Evolutionary conservation across 1,284 basidiomycete genomes (phyloP).

Genomic region (Porodaedalea pini): DNA sequence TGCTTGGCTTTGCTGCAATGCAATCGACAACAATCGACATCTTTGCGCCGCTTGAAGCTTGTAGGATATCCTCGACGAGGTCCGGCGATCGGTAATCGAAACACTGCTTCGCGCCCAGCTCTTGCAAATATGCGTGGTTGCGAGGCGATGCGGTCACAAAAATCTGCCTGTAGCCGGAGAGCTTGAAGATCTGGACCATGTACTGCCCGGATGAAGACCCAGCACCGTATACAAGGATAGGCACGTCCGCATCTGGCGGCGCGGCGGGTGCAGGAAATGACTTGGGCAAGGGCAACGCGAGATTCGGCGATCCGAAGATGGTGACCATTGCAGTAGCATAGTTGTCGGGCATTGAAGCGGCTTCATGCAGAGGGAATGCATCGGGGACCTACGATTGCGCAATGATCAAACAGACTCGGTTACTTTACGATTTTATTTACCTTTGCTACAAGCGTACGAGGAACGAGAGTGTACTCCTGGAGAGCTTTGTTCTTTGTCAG

Average conservation of each 20-base stretch:
- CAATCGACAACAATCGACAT: conserved; percentile 41
- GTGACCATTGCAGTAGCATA: conserved; percentile 47
- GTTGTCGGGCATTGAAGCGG: conserved; percentile 50
- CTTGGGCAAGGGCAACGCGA: conserved; percentile 39
- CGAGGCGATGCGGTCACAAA: conserved; percentile 48
- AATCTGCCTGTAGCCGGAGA: conserved; percentile 50
- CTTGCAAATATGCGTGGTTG: conserved; percentile 44
- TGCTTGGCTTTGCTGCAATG: conserved; percentile 37
- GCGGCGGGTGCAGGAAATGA: conserved; percentile 35
- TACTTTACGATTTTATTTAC: conserved; percentile 26
- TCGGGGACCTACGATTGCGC: conserved; percentile 36
- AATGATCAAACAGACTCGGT: background rate
- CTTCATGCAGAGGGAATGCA: conserved; percentile 36
- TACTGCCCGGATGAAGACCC: conserved; percentile 55
- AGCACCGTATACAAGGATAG: conserved; percentile 54
- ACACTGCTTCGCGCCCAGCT: conserved; percentile 44
- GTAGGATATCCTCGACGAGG: conserved; percentile 38
- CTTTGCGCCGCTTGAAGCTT: conserved; percentile 37
- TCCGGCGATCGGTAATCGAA: conserved; percentile 50
- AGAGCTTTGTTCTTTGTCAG: conserved; percentile 34
- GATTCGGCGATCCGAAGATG: conserved; percentile 37
- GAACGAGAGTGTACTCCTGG: conserved; percentile 42
- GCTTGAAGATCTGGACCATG: conserved; percentile 49
- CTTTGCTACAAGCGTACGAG: conserved; percentile 38
- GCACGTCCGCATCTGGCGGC: conserved; percentile 33